Evolutionary conservation across 352 stramenopile species (phyloP).

Genomic region (Blastocystis sp.): DNA sequence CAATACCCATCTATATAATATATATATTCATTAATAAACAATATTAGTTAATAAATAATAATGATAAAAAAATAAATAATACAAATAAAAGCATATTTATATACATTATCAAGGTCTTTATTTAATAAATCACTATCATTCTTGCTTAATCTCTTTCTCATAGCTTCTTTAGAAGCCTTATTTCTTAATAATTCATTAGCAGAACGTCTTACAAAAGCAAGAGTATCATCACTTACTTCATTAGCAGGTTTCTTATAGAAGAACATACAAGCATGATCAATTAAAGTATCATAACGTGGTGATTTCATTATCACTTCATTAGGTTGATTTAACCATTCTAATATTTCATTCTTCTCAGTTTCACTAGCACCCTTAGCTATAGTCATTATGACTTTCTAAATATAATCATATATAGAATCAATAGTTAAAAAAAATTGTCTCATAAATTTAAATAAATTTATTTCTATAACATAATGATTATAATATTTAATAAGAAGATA

Average conservation of each 20-base stretch:
- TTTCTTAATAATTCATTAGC: constrained; percentile 30
- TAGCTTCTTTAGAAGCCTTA: constrained; percentile 33
- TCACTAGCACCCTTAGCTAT: constrained; percentile 7
- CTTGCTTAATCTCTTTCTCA: constrained; percentile 18
- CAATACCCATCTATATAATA: not conserved
- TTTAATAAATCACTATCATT: constrained; percentile 4
- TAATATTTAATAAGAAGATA: too few species aligned
- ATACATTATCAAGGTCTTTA: constrained; percentile 6
- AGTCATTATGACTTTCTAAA: constrained; percentile 35
- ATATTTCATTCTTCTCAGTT: constrained; percentile 12
- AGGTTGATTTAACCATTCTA: constrained; percentile 24
- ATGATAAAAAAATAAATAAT: too few species aligned
- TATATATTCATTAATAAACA: too few species aligned
- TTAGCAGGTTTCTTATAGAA: constrained; percentile 29
- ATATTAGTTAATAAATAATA: too few species aligned
- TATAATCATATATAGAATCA: not conserved
- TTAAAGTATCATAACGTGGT: constrained; percentile 18
- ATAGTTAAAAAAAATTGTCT: too few species aligned
- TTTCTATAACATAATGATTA: too few species aligned
- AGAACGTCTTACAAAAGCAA: constrained; percentile 19
- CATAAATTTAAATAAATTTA: too few species aligned
- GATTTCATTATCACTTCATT: constrained; percentile 34
- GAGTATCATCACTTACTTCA: constrained; percentile 30
- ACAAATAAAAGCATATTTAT: too few species aligned
- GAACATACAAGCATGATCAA: constrained; percentile 21